A percentile compares a stretch with the other conserved stretches of the same genome.
Evolutionary conservation across 106 monocot genomes (phyloP).

Genomic region (Alisma plantagoaquatica): DNA sequence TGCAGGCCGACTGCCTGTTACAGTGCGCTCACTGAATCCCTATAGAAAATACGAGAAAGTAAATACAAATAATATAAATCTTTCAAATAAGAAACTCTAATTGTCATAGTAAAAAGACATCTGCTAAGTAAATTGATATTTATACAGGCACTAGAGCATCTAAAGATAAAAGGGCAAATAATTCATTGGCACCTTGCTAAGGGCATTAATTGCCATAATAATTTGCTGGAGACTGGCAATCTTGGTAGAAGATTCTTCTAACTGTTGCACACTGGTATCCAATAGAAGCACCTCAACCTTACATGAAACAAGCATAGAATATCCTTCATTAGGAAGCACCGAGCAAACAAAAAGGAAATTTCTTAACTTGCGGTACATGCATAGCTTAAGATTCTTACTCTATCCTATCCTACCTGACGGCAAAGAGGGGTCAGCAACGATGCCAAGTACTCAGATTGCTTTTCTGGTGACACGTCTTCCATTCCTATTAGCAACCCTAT

Average conservation of each 20-base stretch:
- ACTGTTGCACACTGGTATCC: slow-evolving; percentile 34
- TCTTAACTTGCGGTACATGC: too few relatives aligned
- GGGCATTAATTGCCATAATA: slow-evolving; percentile 77
- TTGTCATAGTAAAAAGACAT: too few relatives aligned
- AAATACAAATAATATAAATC: too few relatives aligned
- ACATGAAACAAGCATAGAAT: slow-evolving; percentile 8
- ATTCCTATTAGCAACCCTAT: slow-evolving; percentile 92
- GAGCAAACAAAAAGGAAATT: too few relatives aligned
- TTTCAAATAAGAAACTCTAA: too few relatives aligned
- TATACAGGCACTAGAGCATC: too few relatives aligned
- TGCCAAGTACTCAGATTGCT: slow-evolving; percentile 73
- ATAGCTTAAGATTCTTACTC: too few relatives aligned
- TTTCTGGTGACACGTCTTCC: slow-evolving; percentile 76
- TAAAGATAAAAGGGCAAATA: too few relatives aligned
- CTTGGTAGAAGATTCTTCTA: slow-evolving; percentile 66
- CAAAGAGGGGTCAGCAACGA: slow-evolving; percentile 75
- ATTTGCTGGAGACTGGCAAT: slow-evolving; percentile 61
- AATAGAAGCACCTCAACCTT: slow-evolving; percentile 56
- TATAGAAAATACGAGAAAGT: slow-evolving; percentile 8
- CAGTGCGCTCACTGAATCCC: slow-evolving; percentile 84
- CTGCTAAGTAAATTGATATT: too few relatives aligned
- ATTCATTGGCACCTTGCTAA: slow-evolving; percentile 64
- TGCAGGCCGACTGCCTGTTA: slow-evolving; percentile 59
- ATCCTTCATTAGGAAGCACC: too few relatives aligned
- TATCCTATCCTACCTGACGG: slow-evolving; percentile 80